Evolutionary conservation across 1,139 yeast species (phyloP), one percentile per base, ranked within the genome.

Genomic region (Candida sanyaensis): DNA sequence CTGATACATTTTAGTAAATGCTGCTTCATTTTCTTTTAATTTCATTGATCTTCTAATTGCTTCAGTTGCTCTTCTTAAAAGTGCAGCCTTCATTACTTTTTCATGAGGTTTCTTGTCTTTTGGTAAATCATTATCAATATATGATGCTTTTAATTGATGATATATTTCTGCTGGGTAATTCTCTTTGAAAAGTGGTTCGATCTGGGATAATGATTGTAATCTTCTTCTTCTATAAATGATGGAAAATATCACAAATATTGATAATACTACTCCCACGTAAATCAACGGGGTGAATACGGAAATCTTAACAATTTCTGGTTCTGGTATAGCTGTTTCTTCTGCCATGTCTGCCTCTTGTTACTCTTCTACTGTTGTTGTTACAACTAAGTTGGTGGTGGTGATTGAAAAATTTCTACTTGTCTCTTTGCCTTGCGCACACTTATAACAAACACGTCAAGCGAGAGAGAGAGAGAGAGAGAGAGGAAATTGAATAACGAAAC

Each of bases 241-340:
- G 28, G 96, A 84, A 64, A 93, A 92, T n/a, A 84, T 69, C 38
- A 83, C 72, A 52, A 92, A 77, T n/a, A 93, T 80, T 4, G 89
- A 63, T 42, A 91, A 64, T 53, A 93, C 70, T 28, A 91, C 80
- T 5, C 80, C 84, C 50, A 90, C 85, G 63, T 93, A 93, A 41
- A 88, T 71, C 50, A 93, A 65, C 28, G 99, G 98, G 12, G 96
- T 89, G 63, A 80, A 83, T 36, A 92, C 81, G n/a, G 97, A 88
- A 54, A 91, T 81, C 55, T 75, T 73, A 50, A 63, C 58, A 34
- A 49, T 46, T 24, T 53, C 54, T 11, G 54, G 51, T 41, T 45
- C 48, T 12, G 54, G 55, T 10, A 37, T 36, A 17, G 43, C 37
- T 10, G 55, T 50, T 36, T 52, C 55, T 45, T 52, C 55, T 5